Evolutionary conservation across 495 filamentous ascomycete genomes (phyloP), one percentile per base, ranked within the genome.

Genomic region (Cenococcum geophilum): DNA sequence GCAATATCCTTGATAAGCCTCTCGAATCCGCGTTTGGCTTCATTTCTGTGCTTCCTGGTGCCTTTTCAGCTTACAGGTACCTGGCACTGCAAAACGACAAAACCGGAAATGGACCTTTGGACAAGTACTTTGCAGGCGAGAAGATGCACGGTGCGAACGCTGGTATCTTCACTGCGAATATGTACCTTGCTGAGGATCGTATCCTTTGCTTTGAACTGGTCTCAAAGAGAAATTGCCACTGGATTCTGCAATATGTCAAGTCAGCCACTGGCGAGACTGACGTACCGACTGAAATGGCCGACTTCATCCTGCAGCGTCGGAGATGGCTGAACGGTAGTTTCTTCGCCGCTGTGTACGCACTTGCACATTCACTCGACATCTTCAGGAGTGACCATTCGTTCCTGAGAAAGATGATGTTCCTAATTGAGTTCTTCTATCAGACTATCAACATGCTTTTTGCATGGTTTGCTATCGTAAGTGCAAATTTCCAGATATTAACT

Each of bases 151-250:
- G 93, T 71, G 82, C 86, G 42, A 91, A 93, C 66, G 95, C 95
- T 4, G 95, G 92, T 72, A 95, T 97, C 67, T 97, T 99, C 79
- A 96, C 91, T 10, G 92, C 95, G 63, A 99, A 99, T 74, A 99
- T 99, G 95, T 99, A 99, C 71, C 83, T 99, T 59, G 95, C 95
- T 43, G 95, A 99, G 73, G 95, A 99, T 82, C 89, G 95, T 76
- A 99, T 99, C 69, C 84, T 99, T 37, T 99, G 95, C 74, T 99
- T 97, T 77, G 95, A 99, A 76, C 88, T 99, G 45, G 95, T 99
- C 52, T 86, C 91, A 21, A 99, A 99, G 76, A 85, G 95, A 57
- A 96, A 96, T 70, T 95, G 90, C 72, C 85, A 89, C 75, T 99
- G 95, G 95, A 87, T 97, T 60, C 75, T 99, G 64, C 89, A 95